A percentile compares a stretch with the other conserved stretches of the same genome.
phyloP scores from a whole-genome alignment of 306 rosid species.

The Dalbergia cultrata region DNA sequence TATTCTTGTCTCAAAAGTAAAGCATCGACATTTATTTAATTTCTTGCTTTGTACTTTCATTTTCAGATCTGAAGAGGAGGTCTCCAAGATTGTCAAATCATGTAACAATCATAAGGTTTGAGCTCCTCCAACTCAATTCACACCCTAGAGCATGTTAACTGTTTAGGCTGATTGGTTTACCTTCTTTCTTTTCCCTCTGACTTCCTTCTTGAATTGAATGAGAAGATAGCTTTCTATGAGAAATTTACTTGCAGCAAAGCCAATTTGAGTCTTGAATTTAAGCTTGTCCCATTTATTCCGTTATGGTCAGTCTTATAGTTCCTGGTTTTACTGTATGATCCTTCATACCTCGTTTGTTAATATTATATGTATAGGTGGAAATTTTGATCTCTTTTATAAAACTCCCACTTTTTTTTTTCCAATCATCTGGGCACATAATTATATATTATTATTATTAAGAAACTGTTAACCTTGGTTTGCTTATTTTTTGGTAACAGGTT shows the following conservation, averaged over 20 bases:
- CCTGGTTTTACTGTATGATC: not conserved
- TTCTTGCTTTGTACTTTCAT: slow-evolving; percentile 32
- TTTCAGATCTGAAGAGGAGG: slow-evolving; percentile 94
- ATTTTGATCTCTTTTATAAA: not conserved
- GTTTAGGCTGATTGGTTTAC: slow-evolving; percentile 19
- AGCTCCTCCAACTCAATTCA: slow-evolving; percentile 42
- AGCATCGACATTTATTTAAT: slow-evolving; percentile 21
- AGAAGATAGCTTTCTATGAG: slow-evolving; percentile 1
- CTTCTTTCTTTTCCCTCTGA: not conserved
- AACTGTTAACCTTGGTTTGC: slow-evolving; percentile 38
- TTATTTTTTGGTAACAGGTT: slow-evolving; percentile 60
- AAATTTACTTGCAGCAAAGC: slow-evolving; percentile 10
- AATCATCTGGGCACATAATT: slow-evolving; percentile 34
- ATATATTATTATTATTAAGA: slow-evolving; percentile 40
- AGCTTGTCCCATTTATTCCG: not conserved
- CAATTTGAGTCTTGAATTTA: not conserved
- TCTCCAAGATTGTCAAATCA: slow-evolving; percentile 72
- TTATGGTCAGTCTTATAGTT: slow-evolving; percentile 18
- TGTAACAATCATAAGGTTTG: slow-evolving; percentile 79
- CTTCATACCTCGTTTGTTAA: slow-evolving; percentile 2
- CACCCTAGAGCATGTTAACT: slow-evolving; percentile 13
- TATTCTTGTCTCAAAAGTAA: slow-evolving; percentile 25
- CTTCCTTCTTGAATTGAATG: slow-evolving; percentile 17
- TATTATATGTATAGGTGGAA: not conserved
- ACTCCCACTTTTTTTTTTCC: slow-evolving; percentile 34